phyloP scores from a whole-genome alignment of 352 stramenopile genomes.

The Pythium aquatile region DNA sequence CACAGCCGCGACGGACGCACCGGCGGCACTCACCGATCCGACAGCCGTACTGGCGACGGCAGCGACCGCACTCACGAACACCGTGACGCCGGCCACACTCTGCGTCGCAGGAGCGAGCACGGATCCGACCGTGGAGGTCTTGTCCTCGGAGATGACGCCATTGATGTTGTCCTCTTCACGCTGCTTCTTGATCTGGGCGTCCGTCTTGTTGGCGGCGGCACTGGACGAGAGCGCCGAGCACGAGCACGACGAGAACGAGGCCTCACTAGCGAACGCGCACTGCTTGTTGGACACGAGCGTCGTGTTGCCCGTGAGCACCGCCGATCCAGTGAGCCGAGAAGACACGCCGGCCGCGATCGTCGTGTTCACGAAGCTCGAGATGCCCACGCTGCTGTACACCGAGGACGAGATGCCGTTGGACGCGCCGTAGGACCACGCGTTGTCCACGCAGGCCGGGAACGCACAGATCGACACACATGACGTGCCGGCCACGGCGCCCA shows the following conservation, averaged over 20 bases:
- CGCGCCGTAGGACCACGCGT: conserved; percentile 56
- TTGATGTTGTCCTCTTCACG: conserved; percentile 39
- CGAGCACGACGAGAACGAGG: conserved; percentile 63
- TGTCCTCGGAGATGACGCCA: conserved; percentile 67
- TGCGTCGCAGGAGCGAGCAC: conserved; percentile 66
- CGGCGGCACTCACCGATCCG: conserved; percentile 36
- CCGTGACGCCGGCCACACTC: conserved; percentile 67
- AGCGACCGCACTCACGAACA: conserved; percentile 68
- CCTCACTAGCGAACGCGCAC: conserved; percentile 59
- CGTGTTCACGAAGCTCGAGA: conserved; percentile 57
- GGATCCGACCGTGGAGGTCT: conserved; percentile 49
- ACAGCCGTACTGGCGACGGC: conserved; percentile 64
- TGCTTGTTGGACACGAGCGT: conserved; percentile 58
- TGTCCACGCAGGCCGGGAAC: conserved; percentile 65
- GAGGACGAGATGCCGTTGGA: conserved; percentile 64
- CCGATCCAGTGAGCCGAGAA: conserved; percentile 33
- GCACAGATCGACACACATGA: conserved; percentile 79
- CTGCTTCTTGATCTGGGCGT: conserved; percentile 61
- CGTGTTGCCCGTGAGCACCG: conserved; percentile 53
- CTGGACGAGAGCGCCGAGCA: conserved; percentile 62
- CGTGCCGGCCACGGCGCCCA: conserved; percentile 43
- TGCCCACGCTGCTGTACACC: conserved; percentile 51
- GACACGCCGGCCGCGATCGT: conserved; percentile 39
- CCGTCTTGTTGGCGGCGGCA: conserved; percentile 30
- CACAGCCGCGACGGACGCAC: conserved; percentile 48